Evolutionary conservation across 208 protist species (phyloP), one percentile per base, ranked within the genome.

Genomic region (Porcisia deanei): DNA sequence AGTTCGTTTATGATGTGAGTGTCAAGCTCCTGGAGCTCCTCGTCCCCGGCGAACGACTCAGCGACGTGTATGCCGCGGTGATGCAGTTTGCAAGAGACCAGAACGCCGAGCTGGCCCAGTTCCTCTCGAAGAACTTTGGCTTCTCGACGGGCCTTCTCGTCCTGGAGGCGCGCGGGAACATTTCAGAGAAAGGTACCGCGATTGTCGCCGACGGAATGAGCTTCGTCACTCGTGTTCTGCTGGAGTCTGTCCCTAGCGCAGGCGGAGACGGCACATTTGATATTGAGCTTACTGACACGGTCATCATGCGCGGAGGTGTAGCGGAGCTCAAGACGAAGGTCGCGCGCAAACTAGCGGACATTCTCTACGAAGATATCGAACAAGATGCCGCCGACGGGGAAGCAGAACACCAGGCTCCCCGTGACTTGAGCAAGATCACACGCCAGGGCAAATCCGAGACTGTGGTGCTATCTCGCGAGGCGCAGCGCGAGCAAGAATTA

Each of bases 131-230:
- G 71, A 90, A 81, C 12, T 84, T 97, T 30, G 93, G 93, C 14
- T 96, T 96, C 59, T 90, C 88, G 3, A 97, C 93, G 2, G 93
- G 93, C 6, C 77, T 97, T 41, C 84, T 97, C 12, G 90, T 97
- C 47, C 79, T 97, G 43, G 90, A 97, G 71, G 77, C 83, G 55
- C 91, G 91, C 16, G 93, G 90, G 30, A 89, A 77, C n/a, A 96
- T 97, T 47, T 91, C 91, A 3, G 86, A 89, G 69, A 96, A 94
- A 60, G 94, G 90, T 14, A 90, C 83, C 9, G 87, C 83, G 14
- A 69, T 78, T 3, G 85, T 97, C 25, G 68, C 73, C 53, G 80
- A 94, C 54, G 88, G 87, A 20, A 97, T 97, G 94, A 83, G 84
- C 52, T 97, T 97, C 84, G 90, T 96, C 41, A 88, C 92, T 43